Base-by-base conservation (phyloP, 257 asterid species). In the Solanum piurae region DNA sequence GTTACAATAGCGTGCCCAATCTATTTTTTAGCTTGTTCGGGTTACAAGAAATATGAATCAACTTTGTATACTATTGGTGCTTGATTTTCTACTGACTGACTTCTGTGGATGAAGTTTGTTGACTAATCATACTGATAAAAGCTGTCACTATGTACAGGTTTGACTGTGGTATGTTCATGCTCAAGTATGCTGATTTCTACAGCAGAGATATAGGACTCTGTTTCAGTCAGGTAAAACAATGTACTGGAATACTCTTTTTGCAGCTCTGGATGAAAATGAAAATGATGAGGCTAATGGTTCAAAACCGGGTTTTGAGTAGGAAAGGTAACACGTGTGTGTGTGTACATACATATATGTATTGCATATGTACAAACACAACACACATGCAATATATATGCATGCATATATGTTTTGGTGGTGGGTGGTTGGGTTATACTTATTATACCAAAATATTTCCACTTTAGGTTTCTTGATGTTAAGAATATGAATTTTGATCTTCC, bases 131-230 rank as follows among this genome's bases (percentile, higher is more conserved):
- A 49, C 69, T 82, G 44, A 49, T 82, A 82, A 46, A 9, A 82
- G 3, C 42, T 49, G 69, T 25, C 36, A 18, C 86, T 29, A 33
- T 90, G 20, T 84, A 86, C 97, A 96, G 99, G 93, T 96, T 83
- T 52, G 99, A 95, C 86, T 96, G 99, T 84, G 99, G 99, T 23
- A 88, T 96, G 92, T 96, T 96, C 94, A 95, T 96, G 98, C 88
- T 96, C 90, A 96, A 96, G 89, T 96, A 96, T 91, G 96, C 94
- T 0, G 98, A 96, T 91, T 96, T 95, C 92, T 95, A 93, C 85
- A 94, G 99, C 93, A 94, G 99, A 90, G 94, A 92, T 85, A 86
- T 92, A n/a, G 98, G 98, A 55, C 94, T 96, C 84, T 88, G 97
- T 89, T 96, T 96, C 89, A 88, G 79, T 89, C 98, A 96, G 98